These are phyloP conservation scores for Styphnolobium japonicum DNA, from an alignment of 306 rosid species.

Conservation along the genomic window DNA sequence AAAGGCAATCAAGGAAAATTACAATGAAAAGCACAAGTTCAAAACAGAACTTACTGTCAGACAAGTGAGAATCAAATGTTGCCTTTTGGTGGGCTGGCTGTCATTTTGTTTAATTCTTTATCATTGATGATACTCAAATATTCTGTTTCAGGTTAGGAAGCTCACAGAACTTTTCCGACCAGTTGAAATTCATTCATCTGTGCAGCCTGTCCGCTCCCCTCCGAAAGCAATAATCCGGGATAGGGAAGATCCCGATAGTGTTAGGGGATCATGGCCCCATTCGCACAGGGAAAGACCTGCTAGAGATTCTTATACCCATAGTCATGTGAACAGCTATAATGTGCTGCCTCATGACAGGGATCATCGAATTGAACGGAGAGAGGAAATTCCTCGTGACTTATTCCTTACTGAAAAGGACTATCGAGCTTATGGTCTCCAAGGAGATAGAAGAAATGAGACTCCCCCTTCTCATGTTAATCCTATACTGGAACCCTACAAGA, in stretches of 20 bases:
- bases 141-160: constrained; percentile 70
- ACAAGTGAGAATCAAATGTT: constrained; percentile 58
- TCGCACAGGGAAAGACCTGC: constrained; percentile 30
- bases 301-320: constrained; percentile 34
- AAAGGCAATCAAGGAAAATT: constrained; percentile 83
- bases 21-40: constrained; percentile 61
- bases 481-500: constrained; percentile 36
- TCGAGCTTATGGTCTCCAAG: constrained; percentile 69
- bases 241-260: constrained; percentile 30
- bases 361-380: constrained; percentile 32
- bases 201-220: constrained; percentile 32
- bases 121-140: constrained; percentile 17
- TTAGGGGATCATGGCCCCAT: constrained; percentile 24
- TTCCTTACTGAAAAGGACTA: constrained; percentile 68
- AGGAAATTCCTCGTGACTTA: constrained; percentile 52
- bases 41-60: constrained; percentile 70
- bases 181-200: constrained; percentile 33
- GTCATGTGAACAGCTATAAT: constrained; percentile 28
- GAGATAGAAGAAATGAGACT: constrained; percentile 49
- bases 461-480: constrained; percentile 34
- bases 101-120: constrained; percentile 11
- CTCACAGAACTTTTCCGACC: constrained; percentile 75
- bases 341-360: constrained; percentile 44
- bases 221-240: constrained; percentile 27
- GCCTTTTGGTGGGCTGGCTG: background rate